Evolutionary conservation across 1,284 basidiomycete species (phyloP).

Genomic region (Lentinus polychrous): DNA sequence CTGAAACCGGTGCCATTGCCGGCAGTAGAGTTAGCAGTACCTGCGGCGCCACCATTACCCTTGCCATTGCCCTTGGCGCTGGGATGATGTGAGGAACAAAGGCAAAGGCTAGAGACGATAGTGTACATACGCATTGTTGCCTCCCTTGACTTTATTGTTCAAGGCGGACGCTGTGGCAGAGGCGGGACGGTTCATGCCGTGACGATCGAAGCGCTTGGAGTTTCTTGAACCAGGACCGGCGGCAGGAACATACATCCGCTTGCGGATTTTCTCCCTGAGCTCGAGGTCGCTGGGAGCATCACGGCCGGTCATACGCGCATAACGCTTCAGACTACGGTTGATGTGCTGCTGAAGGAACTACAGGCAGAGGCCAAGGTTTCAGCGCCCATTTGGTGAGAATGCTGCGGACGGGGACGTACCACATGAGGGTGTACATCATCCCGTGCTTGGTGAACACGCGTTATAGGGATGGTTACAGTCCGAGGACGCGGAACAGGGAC

Average conservation of each 20-base stretch:
- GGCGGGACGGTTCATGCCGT: conserved; percentile 11
- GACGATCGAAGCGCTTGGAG: conserved; percentile 33
- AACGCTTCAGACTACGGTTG: conserved; percentile 58
- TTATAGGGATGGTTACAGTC: conserved; percentile 52
- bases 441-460: conserved; percentile 35
- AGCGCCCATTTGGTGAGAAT: neutral
- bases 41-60: neutral
- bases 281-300: conserved; percentile 40
- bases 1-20: conserved; percentile 26
- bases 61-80: neutral
- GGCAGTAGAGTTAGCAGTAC: conserved; percentile 7
- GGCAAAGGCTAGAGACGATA: neutral
- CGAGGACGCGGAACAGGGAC: conserved; percentile 29
- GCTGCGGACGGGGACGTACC: conserved; percentile 33
- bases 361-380: neutral
- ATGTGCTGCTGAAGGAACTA: conserved; percentile 68
- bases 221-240: conserved; percentile 16
- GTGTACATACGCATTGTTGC: neutral
- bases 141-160: conserved; percentile 3
- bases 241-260: conserved; percentile 37
- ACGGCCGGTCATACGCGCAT: conserved; percentile 64
- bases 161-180: conserved; percentile 8
- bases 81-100: neutral
- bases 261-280: conserved; percentile 45
- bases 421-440: conserved; percentile 53